phyloP scores from a whole-genome alignment of 139 green algal species.

The Haematococcus lacustris region DNA sequence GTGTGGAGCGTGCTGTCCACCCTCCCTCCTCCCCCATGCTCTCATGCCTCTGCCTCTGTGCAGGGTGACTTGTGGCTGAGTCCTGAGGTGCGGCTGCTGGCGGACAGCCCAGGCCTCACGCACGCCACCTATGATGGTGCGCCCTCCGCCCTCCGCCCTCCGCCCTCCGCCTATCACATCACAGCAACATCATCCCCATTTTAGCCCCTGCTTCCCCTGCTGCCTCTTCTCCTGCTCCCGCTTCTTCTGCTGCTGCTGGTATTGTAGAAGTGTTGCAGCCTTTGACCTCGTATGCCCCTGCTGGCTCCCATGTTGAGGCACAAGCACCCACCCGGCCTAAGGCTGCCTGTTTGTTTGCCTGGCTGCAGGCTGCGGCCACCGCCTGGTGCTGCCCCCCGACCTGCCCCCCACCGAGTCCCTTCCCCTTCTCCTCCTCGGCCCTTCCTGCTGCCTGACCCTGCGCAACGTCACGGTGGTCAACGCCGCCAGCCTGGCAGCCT shows the following conservation, averaged over 20 bases:
- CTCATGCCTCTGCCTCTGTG: no score
- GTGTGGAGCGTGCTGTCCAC: no score
- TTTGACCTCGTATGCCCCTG: background rate
- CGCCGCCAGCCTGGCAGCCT: conserved; percentile 49
- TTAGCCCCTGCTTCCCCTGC: background rate
- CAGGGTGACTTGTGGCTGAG: conserved; percentile 70
- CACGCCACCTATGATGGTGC: conserved; percentile 74
- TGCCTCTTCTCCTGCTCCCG: background rate
- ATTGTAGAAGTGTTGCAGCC: background rate
- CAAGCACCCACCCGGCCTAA: background rate
- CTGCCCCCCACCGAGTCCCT: conserved; percentile 49
- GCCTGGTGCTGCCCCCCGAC: conserved; percentile 53
- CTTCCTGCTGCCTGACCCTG: conserved; percentile 56
- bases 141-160: no score
- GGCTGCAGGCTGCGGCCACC: conserved; percentile 20
- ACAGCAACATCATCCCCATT: background rate
- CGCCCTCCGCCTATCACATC: background rate
- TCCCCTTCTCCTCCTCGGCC: conserved; percentile 80
- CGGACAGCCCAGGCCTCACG: conserved; percentile 50
- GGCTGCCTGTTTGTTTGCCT: background rate
- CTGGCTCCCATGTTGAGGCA: background rate
- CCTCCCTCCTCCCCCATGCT: no score
- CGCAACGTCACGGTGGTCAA: conserved; percentile 74
- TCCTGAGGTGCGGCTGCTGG: conserved; percentile 74
- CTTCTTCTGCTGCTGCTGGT: background rate